Evolutionary conservation across 352 stramenopile genomes (phyloP), one percentile per base, ranked within the genome.

Genomic region (Pythium biforme): DNA sequence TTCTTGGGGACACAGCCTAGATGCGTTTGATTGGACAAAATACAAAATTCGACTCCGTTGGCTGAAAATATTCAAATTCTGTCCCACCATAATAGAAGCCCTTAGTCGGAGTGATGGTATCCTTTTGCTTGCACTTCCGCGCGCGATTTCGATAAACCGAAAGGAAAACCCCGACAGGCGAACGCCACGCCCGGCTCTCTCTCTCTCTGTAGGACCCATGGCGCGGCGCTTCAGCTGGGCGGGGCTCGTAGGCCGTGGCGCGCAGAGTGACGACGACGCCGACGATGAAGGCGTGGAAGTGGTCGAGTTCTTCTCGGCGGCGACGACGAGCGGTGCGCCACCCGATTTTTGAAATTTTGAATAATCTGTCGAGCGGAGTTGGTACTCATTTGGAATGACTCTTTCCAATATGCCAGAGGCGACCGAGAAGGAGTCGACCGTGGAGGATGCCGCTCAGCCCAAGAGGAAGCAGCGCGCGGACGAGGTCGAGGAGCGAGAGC

Each of bases 101-200:
- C 20, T 10, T n/a, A n/a, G n/a, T 15, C 33, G 49, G 20, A 78
- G 61, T 78, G 70, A 70, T 75, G 70, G 63, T 77, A 8, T 12
- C 31, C 31, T 5, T 11, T 5, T 8, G 31, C 31, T 37, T 37
- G 31, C 31, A 37, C 31, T 37, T 37, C 8, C 8, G 31, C 31
- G 31, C 31, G 31, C 31, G 31, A n/a, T 45, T 19, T 12, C 11
- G 19, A n/a, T 47, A 57, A 47, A 34, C 12, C 25, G 8, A 10
- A 49, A 25, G 22, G 22, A 25, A 22, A 34, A 34, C 4, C 31
- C 29, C 31, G n/a, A 57, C 33, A 37, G 22, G 14, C 3, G n/a
- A 47, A 26, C 8, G 3, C 4, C 19, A 15, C 3, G 40, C 40
- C 6, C 19, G 4, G 15, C 40, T 22, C 15, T 22, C 40, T 22